Conservation (phyloP, 305 asterid genomes). For the Fraxinus platypoda region DNA sequence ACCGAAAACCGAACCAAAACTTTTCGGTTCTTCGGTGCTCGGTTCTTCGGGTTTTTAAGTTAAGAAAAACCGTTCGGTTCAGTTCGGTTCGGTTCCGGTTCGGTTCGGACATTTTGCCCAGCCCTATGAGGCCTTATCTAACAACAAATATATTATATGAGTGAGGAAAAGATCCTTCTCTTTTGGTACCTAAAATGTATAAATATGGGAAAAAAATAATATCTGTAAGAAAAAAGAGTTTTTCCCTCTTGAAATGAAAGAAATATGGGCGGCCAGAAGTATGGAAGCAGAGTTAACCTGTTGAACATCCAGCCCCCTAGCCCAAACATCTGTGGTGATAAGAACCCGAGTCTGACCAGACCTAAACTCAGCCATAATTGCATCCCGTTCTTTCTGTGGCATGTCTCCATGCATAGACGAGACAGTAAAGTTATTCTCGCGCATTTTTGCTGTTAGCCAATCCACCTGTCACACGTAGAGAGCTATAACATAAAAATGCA, state of each 20-base stretch:
- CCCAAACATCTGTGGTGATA: constrained; percentile 99
- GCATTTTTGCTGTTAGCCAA: constrained; percentile 90
- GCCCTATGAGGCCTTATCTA: background rate
- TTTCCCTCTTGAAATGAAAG: background rate
- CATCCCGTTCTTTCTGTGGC: constrained; percentile 98
- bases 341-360: constrained; percentile 86
- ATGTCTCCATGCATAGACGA: constrained; percentile 98
- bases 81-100: too few species aligned
- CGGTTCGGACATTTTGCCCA: too few species aligned
- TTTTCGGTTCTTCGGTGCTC: too few species aligned
- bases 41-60: too few species aligned
- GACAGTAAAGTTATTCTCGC: constrained; percentile 85
- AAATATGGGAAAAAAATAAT: background rate
- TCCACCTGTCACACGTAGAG: constrained; percentile 57
- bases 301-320: constrained; percentile 96
- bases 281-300: constrained; percentile 51
- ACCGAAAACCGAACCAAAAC: too few species aligned
- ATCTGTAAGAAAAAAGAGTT: background rate
- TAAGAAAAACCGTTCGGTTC: too few species aligned
- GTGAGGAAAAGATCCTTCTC: background rate
- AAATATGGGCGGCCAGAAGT: background rate
- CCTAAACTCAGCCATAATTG: constrained; percentile 84
- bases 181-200: background rate
- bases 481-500: constrained; percentile 18
- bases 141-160: background rate